Base-by-base conservation (phyloP, 1,284 basidiomycete species). In the Ceratobasidium sp. region DNA sequence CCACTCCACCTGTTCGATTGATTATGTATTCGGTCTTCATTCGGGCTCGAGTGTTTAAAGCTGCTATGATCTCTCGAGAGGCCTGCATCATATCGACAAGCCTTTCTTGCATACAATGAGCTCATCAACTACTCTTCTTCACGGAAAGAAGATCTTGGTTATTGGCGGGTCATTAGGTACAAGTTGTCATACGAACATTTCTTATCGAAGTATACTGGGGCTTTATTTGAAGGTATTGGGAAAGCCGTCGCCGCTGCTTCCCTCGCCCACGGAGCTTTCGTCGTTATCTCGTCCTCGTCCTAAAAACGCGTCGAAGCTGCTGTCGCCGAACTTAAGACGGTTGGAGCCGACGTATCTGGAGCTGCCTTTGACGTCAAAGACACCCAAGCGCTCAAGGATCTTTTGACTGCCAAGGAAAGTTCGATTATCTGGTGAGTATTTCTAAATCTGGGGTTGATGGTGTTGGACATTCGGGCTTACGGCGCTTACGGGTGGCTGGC, bases 261-360 rank as follows among this genome's bases (percentile, higher is more conserved):
- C 6, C 69, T 78, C n/a, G 40, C 60, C 15, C 40, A 73, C 28
- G 77, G 70, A 1, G 77, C 77, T 18, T 51, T 28, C 7, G 77
- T 78, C 10, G 40, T 78, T 28, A 73, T 78, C 15, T 60, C 69
- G 15, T 73, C 69, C 46, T 72, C 68, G 26, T 72, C 46, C 20
- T 49, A 70, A 55, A 60, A 15, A 15, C 69, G 70, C 18, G 77
- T 78, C 10, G 39, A 78, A 18, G 26, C 69, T 15, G 70, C 77
- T 66, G 70, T 78, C 13, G 51, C 39, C 10, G 44, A 28, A 23
- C 51, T 78, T 6, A 64, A 64, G 40, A 28, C 23, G 10, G 18
- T n/a, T 42, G 61, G 39, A 4, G 13, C 13, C 6, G 10, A 26
- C 20, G 53, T 70, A 1, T 46, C 42, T 4, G 68, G 68, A 13